A percentile compares a stretch with the other conserved stretches of the same genome.
Evolutionary conservation across 805 yeast genomes (phyloP).

Genomic region (Blastobotrys robertii): DNA sequence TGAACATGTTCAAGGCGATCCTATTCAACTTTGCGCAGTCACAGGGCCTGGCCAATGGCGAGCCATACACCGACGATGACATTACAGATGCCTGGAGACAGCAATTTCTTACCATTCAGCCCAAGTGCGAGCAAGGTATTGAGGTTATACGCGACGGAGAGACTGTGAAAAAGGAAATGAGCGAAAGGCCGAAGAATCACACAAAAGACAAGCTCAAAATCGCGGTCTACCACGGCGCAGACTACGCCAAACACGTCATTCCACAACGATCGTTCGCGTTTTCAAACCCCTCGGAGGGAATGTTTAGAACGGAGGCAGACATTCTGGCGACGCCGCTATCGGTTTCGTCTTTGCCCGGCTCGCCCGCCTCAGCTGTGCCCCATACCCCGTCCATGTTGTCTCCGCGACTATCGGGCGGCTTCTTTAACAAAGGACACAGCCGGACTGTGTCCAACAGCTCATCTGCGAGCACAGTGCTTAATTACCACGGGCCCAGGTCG

Average conservation of each 20-base stretch:
- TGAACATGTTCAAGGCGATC: constrained; percentile 17
- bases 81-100: constrained; percentile 23
- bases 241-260: neutral
- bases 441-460: neutral
- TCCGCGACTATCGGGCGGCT: constrained; percentile 3
- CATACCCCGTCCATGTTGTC: neutral
- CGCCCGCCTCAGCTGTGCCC: neutral
- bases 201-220: constrained; percentile 16
- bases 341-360: constrained; percentile 3
- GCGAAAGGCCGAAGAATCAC: constrained; percentile 12
- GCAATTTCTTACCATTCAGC: constrained; percentile 20
- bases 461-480: neutral
- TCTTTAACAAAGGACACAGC: constrained; percentile 1
- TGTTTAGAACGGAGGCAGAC: constrained; percentile 21
- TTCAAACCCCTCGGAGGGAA: constrained; percentile 19
- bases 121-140: constrained; percentile 21
- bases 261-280: constrained; percentile 10
- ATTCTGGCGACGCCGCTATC: constrained; percentile 10
- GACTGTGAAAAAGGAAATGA: constrained; percentile 20
- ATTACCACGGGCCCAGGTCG: neutral
- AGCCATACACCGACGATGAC: constrained; percentile 9
- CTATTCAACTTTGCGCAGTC: constrained; percentile 15
- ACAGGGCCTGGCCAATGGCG: constrained; percentile 17
- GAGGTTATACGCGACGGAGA: constrained; percentile 19
- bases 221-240: constrained; percentile 16